Base-by-base conservation (phyloP, 805 yeast species). In the Candida taoyuanica region DNA sequence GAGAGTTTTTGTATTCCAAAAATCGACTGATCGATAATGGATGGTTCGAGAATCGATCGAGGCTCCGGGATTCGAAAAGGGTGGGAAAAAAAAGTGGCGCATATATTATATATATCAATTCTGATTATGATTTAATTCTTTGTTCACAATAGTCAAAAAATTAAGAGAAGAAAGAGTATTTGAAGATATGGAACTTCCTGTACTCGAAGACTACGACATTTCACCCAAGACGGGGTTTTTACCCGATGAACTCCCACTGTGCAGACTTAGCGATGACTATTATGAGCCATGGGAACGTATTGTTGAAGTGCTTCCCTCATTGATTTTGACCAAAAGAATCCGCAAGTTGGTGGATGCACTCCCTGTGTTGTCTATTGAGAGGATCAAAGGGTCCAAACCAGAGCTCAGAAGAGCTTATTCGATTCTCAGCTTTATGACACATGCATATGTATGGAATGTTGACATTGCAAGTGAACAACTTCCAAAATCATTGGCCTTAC, bases 371-470 rank as follows among this genome's bases (percentile, higher is more conserved):
- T 56, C 71, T 3, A 70, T 76, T 2, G 57, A 68, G 5, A 63
- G 82, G 25, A 44, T 58, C 17, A 33, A 42, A 8, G 42, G 40
- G 1, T 53, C 67, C 5, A 71, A 64, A 29, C 65, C 66, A 9
- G 81, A 85, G 48, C 69, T 71, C 55, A 73, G 95, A 56, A 71
- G 97, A 50, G 96, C 96, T 0, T 85, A 85, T 60, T 78, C 84
- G 14, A 65, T 87, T 3, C 67, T 89, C 20, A 81, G 91, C 11
- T 89, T 88, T 53, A 59, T 91, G 31, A 73, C 87, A 3, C 96
- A 89, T 59, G 95, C 93, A 1, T 89, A 89, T 56, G 79, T 89
- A 17, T 89, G 98, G 98, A 82, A 86, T 2, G 76, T 75, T 16
- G 77, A 76, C 39, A 61, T 60, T 4, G 83, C 94, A 14, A 59